phyloP scores from a whole-genome alignment of 306 rosid genomes.

The Medicago ruthenica region DNA sequence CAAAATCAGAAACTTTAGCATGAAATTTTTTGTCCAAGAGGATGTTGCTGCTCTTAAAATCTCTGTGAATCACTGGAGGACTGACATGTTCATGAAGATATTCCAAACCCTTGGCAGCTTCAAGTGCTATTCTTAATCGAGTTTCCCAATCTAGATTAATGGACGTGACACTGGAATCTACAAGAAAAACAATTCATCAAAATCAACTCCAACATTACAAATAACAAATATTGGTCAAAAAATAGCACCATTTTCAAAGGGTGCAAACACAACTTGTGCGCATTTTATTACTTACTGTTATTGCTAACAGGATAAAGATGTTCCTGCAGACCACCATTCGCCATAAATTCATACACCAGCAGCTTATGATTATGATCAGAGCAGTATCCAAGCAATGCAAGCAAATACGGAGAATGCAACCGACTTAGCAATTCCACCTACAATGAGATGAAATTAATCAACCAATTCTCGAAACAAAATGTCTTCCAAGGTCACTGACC shows the following conservation, averaged over 20 bases:
- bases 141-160: conserved; percentile 84
- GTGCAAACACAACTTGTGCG: not conserved
- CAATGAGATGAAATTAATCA: conserved; percentile 36
- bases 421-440: conserved; percentile 90
- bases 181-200: conserved; percentile 26
- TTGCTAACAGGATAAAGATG: conserved; percentile 85
- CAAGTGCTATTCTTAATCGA: conserved; percentile 86
- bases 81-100: conserved; percentile 91
- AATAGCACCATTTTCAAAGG: not conserved
- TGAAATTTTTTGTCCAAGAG: conserved; percentile 78
- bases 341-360: conserved; percentile 92
- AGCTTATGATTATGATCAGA: conserved; percentile 77
- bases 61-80: conserved; percentile 95
- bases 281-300: conserved; percentile 42
- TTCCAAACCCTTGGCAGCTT: conserved; percentile 95
- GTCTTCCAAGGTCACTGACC: not conserved
- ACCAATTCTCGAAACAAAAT: conserved; percentile 29
- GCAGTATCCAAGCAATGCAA: conserved; percentile 88
- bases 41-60: conserved; percentile 96
- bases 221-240: conserved; percentile 21
- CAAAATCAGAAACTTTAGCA: conserved; percentile 96
- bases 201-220: conserved; percentile 34
- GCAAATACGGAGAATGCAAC: conserved; percentile 82
- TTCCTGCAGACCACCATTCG: conserved; percentile 88
- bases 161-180: conserved; percentile 61